Base-by-base conservation (phyloP, 1,139 yeast genomes). In the Scheffersomyces stambukii region DNA sequence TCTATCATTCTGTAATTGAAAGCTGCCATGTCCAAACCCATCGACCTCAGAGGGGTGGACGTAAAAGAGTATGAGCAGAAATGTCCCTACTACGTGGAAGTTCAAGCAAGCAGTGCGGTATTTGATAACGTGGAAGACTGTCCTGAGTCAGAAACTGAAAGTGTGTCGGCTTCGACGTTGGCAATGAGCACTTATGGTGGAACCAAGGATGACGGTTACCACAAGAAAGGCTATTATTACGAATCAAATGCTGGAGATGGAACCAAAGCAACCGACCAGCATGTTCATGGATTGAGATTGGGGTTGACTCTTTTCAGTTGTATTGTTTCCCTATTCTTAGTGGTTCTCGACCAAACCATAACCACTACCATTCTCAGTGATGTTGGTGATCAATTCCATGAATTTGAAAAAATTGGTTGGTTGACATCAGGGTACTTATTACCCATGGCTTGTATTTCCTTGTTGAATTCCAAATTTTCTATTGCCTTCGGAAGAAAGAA, bases 281-380 rank as follows among this genome's bases (percentile, higher is more conserved):
- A 67, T 27, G 41, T 72, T 13, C 53, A 50, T 5, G 81, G 81
- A 1, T 2, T 50, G 4, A 56, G 57, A 26, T 49, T 77, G 16
- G 24, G 37, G 0, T 30, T 68, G 4, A 68, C 77, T 10, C 46
- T 74, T n/a, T 23, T 57, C 4, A 60, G 81, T 9, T 57, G 75
- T 25, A 56, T 68, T 17, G 45, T 67, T 21, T 56, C 72, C 11
- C 44, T 77, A 36, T 78, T 79, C 42, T 52, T 80, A 19, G 70
- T 73, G n/a, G 84, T 85, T 0, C 52, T 80, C 23, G 88, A 80
- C 47, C 81, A 76, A 42, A 79, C 85, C 7, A 78, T 81, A 35
- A 73, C 76, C 3, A 56, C 74, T 1, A 75, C 85, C 4, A 57
- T 77, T 6, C 53, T 79, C 29, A 64, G 77, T 6, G 60, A 60